Conservation (phyloP, 2,329 filamentous ascomycete species). For the Myrmaecium sp. region DNA sequence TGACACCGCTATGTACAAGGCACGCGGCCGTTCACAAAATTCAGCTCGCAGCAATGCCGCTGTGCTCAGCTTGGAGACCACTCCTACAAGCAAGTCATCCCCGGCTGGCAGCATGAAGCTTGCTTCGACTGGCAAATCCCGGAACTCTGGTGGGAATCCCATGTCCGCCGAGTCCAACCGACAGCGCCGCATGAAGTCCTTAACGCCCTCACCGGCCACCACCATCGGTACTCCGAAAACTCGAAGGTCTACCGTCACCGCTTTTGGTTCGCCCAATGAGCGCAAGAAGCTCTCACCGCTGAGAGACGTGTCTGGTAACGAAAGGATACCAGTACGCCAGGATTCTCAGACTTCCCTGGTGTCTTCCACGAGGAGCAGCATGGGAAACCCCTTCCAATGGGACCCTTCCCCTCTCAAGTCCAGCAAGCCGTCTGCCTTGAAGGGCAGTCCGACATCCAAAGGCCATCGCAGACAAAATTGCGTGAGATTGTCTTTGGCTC, state of each 20-base stretch:
- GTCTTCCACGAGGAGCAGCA: constrained; percentile 24
- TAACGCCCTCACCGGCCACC: too few relatives aligned
- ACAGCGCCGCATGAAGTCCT: too few relatives aligned
- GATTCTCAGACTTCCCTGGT: constrained; percentile 21
- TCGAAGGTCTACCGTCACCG: constrained; percentile 19
- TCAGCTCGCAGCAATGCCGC: constrained; percentile 8
- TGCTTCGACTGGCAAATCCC: constrained; percentile 10
- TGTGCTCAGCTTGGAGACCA: constrained; percentile 2
- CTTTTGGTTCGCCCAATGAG: constrained; percentile 24
- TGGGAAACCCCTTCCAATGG: constrained; percentile 30
- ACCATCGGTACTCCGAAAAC: too few relatives aligned
- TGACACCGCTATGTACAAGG: too few relatives aligned
- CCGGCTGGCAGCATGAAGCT: constrained; percentile 4
- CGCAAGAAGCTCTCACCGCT: constrained; percentile 12
- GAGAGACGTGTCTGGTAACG: constrained; percentile 16
- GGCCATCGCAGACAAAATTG: constrained; percentile 27
- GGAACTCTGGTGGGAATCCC: too few relatives aligned
- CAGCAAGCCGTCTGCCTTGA: constrained; percentile 25
- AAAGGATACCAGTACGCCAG: constrained; percentile 18
- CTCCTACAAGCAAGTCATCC: constrained; percentile 5
- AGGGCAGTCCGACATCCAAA: constrained; percentile 28
- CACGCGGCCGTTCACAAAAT: too few relatives aligned
- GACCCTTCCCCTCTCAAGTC: constrained; percentile 19
- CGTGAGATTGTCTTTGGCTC: constrained; percentile 27
- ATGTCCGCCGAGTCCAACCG: too few relatives aligned